phyloP scores from a whole-genome alignment of 371 early-diverging fungal genomes.

The Mucor indicus region DNA sequence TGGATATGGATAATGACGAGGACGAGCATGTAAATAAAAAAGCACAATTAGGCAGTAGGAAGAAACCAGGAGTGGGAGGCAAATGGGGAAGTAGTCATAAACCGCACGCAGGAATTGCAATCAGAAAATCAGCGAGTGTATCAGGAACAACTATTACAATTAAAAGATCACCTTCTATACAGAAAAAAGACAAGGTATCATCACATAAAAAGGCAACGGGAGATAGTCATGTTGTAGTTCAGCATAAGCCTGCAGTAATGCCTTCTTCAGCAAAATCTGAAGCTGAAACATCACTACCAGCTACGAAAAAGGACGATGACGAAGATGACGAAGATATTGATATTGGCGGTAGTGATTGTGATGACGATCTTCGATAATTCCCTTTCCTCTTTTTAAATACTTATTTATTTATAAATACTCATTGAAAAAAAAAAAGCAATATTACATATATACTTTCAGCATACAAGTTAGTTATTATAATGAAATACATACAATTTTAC shows the following conservation, averaged over 20 bases:
- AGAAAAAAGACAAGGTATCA: neutral
- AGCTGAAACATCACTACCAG: neutral
- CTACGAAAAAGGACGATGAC: slow-evolving; percentile 22
- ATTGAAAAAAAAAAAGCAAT: no score
- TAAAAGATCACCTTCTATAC: neutral
- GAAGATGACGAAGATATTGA: slow-evolving; percentile 66
- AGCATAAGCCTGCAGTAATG: slow-evolving; percentile 7
- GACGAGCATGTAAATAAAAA: neutral
- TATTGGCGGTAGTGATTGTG: slow-evolving; percentile 63
- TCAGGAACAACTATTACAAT: neutral
- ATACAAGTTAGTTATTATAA: no score
- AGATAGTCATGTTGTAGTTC: slow-evolving; percentile 15
- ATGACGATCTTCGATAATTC: slow-evolving; percentile 51
- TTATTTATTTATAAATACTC: no score
- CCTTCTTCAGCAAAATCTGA: neutral
- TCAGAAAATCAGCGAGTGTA: neutral
- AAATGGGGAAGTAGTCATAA: slow-evolving; percentile 1
- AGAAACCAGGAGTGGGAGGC: slow-evolving; percentile 7
- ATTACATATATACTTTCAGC: no score
- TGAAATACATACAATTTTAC: no score
- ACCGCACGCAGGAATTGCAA: neutral
- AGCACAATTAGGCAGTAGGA: slow-evolving; percentile 2
- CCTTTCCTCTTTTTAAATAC: neutral
- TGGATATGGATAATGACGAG: neutral
- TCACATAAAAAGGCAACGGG: neutral